phyloP scores from a whole-genome alignment of 2,329 filamentous ascomycete genomes.

The Cladophialophora bantiana region DNA sequence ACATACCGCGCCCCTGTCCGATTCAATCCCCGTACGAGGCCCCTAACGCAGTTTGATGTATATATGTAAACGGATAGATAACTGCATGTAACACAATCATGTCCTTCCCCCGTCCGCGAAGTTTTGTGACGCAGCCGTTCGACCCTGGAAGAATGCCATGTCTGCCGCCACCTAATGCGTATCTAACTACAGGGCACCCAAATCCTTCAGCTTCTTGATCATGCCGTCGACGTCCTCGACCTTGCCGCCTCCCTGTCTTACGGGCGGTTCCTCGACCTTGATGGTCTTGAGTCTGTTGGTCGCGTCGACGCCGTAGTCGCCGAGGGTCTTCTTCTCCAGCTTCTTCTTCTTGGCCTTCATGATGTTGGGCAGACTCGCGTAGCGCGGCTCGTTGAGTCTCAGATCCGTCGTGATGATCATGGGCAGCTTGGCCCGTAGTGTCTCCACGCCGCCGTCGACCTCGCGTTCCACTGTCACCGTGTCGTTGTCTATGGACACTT shows the following conservation, averaged over 20 bases:
- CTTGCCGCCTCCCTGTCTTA: constrained; percentile 92
- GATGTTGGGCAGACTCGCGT: constrained; percentile 94
- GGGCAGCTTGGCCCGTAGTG: constrained; percentile 81
- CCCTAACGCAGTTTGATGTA: background rate
- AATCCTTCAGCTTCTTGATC: constrained; percentile 90
- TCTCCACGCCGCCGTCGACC: constrained; percentile 95
- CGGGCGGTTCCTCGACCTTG: constrained; percentile 86
- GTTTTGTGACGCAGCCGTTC: background rate
- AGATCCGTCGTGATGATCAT: constrained; percentile 96
- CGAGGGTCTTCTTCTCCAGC: constrained; percentile 86
- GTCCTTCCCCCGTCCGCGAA: background rate
- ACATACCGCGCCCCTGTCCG: background rate
- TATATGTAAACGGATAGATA: too few species aligned
- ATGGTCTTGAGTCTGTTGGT: constrained; percentile 82
- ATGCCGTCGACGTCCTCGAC: constrained; percentile 97
- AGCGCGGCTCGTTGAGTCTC: constrained; percentile 91
- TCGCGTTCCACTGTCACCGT: constrained; percentile 83
- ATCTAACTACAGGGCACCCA: constrained; percentile 76
- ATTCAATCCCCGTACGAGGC: background rate
- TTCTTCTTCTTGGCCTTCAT: constrained; percentile 99
- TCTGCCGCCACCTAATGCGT: too few species aligned
- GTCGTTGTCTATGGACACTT: constrained; percentile 75
- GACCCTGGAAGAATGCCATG: too few species aligned
- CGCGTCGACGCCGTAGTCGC: constrained; percentile 79
- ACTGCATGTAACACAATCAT: background rate